phyloP scores from a whole-genome alignment of 2,329 filamentous ascomycete genomes.

The Rasamsonia emersonii region DNA sequence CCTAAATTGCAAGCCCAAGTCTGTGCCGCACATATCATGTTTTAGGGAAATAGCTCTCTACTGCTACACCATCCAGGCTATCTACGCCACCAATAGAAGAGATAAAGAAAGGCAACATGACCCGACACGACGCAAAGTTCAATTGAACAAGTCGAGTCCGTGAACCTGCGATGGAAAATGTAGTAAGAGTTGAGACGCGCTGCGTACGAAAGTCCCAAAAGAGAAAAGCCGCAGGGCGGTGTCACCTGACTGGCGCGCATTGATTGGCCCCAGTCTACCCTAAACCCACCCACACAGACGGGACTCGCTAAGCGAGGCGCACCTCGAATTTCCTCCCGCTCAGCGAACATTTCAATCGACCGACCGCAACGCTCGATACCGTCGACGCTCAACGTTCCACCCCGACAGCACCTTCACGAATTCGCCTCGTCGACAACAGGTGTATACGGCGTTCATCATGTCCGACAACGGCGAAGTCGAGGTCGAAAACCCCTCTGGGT shows the following conservation, averaged over 20 bases:
- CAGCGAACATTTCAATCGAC: slow-evolving; percentile 28
- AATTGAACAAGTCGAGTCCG: too few relatives aligned
- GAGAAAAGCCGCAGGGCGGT: too few relatives aligned
- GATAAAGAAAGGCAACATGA: too few relatives aligned
- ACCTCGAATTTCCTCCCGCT: slow-evolving; percentile 30
- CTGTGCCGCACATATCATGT: too few relatives aligned
- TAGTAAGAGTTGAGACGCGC: too few relatives aligned
- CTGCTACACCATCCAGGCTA: too few relatives aligned
- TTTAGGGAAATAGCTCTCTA: too few relatives aligned
- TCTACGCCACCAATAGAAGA: too few relatives aligned
- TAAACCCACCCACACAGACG: slow-evolving; percentile 28
- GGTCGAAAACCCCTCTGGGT: slow-evolving; percentile 65
- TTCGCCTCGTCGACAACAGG: slow-evolving; percentile 30
- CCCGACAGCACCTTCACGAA: slow-evolving; percentile 34
- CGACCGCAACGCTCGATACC: slow-evolving; percentile 22
- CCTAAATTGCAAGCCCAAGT: too few relatives aligned
- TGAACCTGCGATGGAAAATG: too few relatives aligned
- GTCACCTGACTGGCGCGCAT: slow-evolving; percentile 16
- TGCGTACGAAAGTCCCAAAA: too few relatives aligned
- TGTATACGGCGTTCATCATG: slow-evolving; percentile 55
- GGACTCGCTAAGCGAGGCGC: slow-evolving; percentile 33
- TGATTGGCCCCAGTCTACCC: slow-evolving; percentile 26
- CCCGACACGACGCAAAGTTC: too few relatives aligned
- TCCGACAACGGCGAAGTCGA: slow-evolving; percentile 94
- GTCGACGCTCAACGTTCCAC: slow-evolving; percentile 26